Base-by-base conservation (phyloP, 768 basidiomycete genomes). In the Chalciporus chontae region DNA sequence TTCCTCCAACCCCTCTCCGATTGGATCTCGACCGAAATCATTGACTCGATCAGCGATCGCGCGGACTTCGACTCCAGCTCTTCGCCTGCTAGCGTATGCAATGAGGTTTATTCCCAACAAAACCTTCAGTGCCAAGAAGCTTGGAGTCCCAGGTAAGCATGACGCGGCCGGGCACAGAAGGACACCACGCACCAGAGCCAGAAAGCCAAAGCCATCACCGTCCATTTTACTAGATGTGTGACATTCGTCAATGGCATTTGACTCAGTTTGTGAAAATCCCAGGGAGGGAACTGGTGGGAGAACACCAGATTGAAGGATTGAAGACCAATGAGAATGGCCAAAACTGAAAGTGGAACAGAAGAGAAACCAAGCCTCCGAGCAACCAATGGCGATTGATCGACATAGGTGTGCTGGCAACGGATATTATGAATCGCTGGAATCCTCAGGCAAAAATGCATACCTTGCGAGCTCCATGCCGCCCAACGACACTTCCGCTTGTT, bases 311-410 rank as follows among this genome's bases (percentile, higher is more conserved):
- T 76, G 44, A 87, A 61, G 11, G 84, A 86, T 59, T 91, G 90
- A 1, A 83, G 78, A 18, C 86, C 85, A 37, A 92, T 80, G 48
- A 94, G 75, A 52, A 89, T 78, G 17, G 78, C 80, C 15, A 98
- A 76, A 19, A 90, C 90, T 0, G 93, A 92, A 3, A 98, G 77
- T 0, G 96, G 96, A 18, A 98, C 75, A 0, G 94, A 83, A 2
- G 96, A 88, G 66, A 98, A 96, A 14, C 96, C 96, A 8, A 99
- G 76, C 6, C 96, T 82, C 3, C 95, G 86, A 1, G 94, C 90
- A 27, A 98, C 92, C 5, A 94, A 77, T 6, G 94, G 94, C 1
- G 94, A 94, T 63, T 96, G 94, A 62, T 99, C 96, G 17, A 96
- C 90, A 52, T 94, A 93, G 3, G 87, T 77, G 65, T 94, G 90